phyloP scores from a whole-genome alignment of 192 early-diverging fungal genomes.

The Phycomyces blakesleeanus region DNA sequence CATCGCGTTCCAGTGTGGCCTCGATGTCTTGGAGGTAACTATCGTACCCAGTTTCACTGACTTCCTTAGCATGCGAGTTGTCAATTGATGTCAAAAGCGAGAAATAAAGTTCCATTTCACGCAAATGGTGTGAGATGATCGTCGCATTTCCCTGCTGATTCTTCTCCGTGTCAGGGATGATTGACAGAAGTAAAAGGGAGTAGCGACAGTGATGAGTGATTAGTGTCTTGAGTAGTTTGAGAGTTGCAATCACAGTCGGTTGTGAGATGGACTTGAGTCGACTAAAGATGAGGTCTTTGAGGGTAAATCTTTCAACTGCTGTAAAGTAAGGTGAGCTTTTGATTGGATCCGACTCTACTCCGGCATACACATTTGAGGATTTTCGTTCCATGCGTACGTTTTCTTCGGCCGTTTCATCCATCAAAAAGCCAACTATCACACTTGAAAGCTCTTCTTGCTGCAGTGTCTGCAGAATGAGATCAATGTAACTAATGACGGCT shows the following conservation, averaged over 20 bases:
- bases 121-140: slow-evolving; percentile 51
- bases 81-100: slow-evolving; percentile 55
- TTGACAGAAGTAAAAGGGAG: slow-evolving; percentile 70
- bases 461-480: slow-evolving; percentile 71
- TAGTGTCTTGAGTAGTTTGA: slow-evolving; percentile 75
- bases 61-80: slow-evolving; percentile 28
- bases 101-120: slow-evolving; percentile 58
- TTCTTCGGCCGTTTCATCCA: slow-evolving; percentile 56
- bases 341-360: slow-evolving; percentile 1
- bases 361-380: neutral
- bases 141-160: slow-evolving; percentile 14
- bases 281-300: slow-evolving; percentile 81
- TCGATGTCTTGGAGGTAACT: slow-evolving; percentile 54
- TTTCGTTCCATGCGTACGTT: slow-evolving; percentile 10
- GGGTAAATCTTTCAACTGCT: slow-evolving; percentile 51
- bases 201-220: slow-evolving; percentile 76
- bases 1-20: slow-evolving; percentile 41
- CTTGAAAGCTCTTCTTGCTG: slow-evolving; percentile 73
- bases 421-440: slow-evolving; percentile 72
- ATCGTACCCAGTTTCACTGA: slow-evolving; percentile 52
- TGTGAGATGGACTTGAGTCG: slow-evolving; percentile 86
- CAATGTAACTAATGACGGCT: slow-evolving; percentile 85
- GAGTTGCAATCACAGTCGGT: slow-evolving; percentile 77
- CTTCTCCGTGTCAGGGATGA: slow-evolving; percentile 50
- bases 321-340: slow-evolving; percentile 17